Conservation (phyloP, 177 flowering plant genomes). For the Vitis hybrid region DNA sequence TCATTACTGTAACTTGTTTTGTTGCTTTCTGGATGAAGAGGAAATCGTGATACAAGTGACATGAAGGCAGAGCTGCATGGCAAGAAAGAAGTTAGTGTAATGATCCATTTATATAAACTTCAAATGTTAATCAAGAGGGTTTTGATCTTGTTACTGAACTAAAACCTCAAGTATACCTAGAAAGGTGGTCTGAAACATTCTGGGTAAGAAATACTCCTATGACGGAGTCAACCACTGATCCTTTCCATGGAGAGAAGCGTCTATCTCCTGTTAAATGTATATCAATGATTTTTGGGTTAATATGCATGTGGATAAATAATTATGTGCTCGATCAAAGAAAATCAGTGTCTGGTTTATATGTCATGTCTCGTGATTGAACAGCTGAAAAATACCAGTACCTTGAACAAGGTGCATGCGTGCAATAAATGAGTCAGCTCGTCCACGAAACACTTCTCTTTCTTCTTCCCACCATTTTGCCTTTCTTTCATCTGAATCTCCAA, state of each 20-base stretch:
- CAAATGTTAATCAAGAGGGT: no score
- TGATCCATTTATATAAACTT: neutral
- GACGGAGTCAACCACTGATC: conserved; percentile 55
- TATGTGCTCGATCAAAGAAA: no score
- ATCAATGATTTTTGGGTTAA: neutral
- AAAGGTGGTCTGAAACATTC: conserved; percentile 60
- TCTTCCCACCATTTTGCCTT: conserved; percentile 55
- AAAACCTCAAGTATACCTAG: conserved; percentile 31
- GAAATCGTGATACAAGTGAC: conserved; percentile 44
- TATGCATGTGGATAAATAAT: no score
- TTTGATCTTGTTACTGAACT: neutral
- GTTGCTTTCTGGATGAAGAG: conserved; percentile 23
- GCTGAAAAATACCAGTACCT: conserved; percentile 22
- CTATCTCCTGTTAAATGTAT: conserved; percentile 36
- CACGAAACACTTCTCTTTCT: conserved; percentile 40
- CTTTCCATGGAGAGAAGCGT: conserved; percentile 52
- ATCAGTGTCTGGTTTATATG: no score
- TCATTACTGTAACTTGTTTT: conserved; percentile 12
- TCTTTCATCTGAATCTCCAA: conserved; percentile 20
- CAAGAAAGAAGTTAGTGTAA: neutral
- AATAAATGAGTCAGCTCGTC: conserved; percentile 48
- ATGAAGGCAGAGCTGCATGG: conserved; percentile 55
- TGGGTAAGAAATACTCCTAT: conserved; percentile 58
- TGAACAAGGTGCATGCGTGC: conserved; percentile 58
- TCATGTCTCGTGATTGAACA: no score